Evolutionary conservation across 768 basidiomycete genomes (phyloP).

Genomic region (Hortiboletus campestris): DNA sequence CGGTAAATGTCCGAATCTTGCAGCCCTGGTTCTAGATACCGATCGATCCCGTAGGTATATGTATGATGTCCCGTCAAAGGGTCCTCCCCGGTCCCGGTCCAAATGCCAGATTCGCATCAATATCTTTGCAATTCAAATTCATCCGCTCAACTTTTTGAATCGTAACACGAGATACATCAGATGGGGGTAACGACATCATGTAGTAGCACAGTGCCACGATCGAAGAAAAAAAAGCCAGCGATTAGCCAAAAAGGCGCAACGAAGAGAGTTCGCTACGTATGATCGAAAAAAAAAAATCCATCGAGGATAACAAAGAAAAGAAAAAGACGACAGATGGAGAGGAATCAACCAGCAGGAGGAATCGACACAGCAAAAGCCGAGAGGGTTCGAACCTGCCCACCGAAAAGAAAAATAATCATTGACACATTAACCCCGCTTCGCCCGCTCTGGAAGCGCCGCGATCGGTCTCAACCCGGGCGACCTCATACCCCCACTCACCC

Average conservation of each 20-base stretch:
- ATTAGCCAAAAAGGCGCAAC: background rate
- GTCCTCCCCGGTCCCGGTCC: too few relatives aligned
- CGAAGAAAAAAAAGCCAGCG: background rate
- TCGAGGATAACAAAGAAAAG: background rate
- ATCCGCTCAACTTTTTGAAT: background rate
- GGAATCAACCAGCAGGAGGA: background rate
- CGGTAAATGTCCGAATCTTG: too few relatives aligned
- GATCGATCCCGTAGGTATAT: too few relatives aligned
- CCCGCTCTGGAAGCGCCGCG: slow-evolving; percentile 32
- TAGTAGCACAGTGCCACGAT: background rate
- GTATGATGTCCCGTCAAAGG: too few relatives aligned
- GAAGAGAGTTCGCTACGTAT: too few relatives aligned
- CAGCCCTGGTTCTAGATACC: too few relatives aligned
- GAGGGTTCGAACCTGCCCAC: background rate
- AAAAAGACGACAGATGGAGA: background rate
- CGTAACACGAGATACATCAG: too few relatives aligned
- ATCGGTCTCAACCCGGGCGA: slow-evolving; percentile 26
- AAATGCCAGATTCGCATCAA: background rate
- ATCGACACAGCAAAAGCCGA: background rate
- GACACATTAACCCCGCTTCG: slow-evolving; percentile 15
- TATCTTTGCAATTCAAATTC: background rate
- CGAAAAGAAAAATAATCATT: background rate
- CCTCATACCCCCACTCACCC: slow-evolving; percentile 17
- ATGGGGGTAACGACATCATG: background rate
- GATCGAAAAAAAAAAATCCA: background rate